A percentile compares a stretch with the other conserved stretches of the same genome.
These are phyloP conservation scores for Geranium incanum DNA, from an alignment of 441 rosid genomes.

Conservation along the genomic window DNA sequence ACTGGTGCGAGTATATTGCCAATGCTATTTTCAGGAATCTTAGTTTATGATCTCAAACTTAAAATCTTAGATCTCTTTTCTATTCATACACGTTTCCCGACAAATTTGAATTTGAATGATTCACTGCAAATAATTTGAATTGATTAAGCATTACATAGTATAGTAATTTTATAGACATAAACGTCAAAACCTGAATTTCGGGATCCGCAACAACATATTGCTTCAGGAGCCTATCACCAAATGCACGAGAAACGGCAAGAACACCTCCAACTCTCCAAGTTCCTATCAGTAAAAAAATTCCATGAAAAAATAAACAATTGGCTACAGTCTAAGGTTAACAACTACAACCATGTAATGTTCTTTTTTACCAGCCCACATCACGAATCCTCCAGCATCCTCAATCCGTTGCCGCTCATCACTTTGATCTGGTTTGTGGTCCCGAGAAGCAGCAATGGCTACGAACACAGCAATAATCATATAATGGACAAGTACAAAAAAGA, in stretches of 20 bases:
- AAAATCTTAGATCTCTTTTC: neutral
- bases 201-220: constrained; percentile 99
- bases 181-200: constrained; percentile 71
- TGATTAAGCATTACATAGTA: neutral
- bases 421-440: constrained; percentile 98
- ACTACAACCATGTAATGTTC: constrained; percentile 11
- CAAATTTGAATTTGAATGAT: neutral
- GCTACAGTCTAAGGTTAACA: neutral
- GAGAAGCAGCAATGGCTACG: constrained; percentile 85
- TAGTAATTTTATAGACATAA: neutral
- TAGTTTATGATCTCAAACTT: neutral
- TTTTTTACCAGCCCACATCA: constrained; percentile 93
- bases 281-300: constrained; percentile 36
- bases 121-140: neutral
- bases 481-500: constrained; percentile 6
- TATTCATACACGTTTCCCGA: neutral
- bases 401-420: constrained; percentile 90
- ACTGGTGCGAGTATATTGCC: neutral
- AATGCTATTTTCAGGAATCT: too few relatives aligned
- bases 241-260: constrained; percentile 98
- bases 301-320: constrained; percentile 3
- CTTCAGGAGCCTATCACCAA: constrained; percentile 92
- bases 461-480: constrained; percentile 13
- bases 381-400: constrained; percentile 97
- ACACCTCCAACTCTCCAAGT: constrained; percentile 99